Percentiles rank a stretch among this genome's conserved stretches.
These are phyloP conservation scores for Apiospora malaysiana DNA, from an alignment of 2,329 filamentous ascomycete species.

Conservation along the genomic window DNA sequence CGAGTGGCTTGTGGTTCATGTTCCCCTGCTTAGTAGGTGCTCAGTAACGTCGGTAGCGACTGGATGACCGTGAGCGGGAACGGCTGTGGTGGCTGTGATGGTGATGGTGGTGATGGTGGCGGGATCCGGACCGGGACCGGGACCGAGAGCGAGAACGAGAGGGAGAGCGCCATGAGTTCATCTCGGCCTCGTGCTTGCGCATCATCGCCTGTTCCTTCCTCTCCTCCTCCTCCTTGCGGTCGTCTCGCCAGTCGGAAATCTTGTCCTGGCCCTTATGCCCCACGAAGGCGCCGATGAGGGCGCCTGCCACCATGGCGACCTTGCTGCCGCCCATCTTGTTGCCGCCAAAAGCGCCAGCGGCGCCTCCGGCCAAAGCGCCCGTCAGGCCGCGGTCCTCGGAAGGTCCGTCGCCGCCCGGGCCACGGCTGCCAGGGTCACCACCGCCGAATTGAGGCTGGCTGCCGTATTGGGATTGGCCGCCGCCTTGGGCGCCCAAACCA, in stretches of 20 bases:
- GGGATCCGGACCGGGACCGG: not conserved
- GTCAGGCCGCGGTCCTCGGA: slow-evolving; percentile 47
- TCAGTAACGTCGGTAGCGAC: not conserved
- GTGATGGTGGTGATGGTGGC: slow-evolving; percentile 23
- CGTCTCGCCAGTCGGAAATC: slow-evolving; percentile 43
- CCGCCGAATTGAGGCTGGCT: not conserved
- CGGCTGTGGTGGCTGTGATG: not conserved
- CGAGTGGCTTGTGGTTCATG: not conserved
- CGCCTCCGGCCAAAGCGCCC: slow-evolving; percentile 48
- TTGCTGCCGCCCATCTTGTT: slow-evolving; percentile 45
- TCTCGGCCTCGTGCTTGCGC: slow-evolving; percentile 30
- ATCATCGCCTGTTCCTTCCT: slow-evolving; percentile 32
- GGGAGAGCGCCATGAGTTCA: slow-evolving; percentile 18
- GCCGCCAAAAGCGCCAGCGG: slow-evolving; percentile 48
- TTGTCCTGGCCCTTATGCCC: slow-evolving; percentile 50
- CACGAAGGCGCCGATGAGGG: slow-evolving; percentile 47
- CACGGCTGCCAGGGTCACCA: not conserved
- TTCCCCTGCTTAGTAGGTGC: not conserved
- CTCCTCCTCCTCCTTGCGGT: slow-evolving; percentile 42
- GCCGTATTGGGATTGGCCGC: not conserved
- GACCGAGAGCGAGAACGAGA: not conserved
- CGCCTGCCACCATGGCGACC: slow-evolving; percentile 39
- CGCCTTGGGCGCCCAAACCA: slow-evolving; percentile 26
- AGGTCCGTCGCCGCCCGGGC: not conserved
- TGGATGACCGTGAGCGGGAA: not conserved